Evolutionary conservation across 2,329 filamentous ascomycete genomes (phyloP).

Genomic region (Exutisphaerella laricina): DNA sequence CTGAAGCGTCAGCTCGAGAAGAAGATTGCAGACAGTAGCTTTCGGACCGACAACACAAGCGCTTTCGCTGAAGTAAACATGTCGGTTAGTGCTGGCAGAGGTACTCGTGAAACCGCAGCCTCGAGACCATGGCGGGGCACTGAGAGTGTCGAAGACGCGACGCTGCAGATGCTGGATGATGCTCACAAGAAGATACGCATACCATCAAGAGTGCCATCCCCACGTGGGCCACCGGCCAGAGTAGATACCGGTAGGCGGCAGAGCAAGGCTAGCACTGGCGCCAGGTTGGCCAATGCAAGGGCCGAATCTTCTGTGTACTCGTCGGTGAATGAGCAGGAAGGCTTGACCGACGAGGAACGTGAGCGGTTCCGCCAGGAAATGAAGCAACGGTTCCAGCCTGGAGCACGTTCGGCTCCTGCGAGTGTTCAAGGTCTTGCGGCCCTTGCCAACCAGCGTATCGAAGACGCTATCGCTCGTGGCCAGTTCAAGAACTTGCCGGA

Average conservation of each 20-base stretch:
- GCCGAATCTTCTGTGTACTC: conserved; percentile 54
- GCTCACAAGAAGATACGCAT: conserved; percentile 52
- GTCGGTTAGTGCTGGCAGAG: conserved; percentile 59
- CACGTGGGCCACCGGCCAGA: conserved; percentile 37
- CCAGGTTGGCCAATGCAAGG: conserved; percentile 52
- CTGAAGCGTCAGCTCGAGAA: conserved; percentile 54
- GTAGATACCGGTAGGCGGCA: conserved; percentile 43
- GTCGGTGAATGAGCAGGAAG: conserved; percentile 48
- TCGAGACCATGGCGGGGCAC: conserved; percentile 71
- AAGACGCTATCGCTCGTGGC: conserved; percentile 85
- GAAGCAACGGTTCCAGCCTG: conserved; percentile 72
- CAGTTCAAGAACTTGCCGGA: conserved; percentile 76
- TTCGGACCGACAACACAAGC: conserved; percentile 46
- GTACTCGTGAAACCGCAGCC: conserved; percentile 62
- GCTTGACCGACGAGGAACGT: conserved; percentile 64
- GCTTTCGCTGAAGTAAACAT: conserved; percentile 51
- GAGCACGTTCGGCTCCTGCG: conserved; percentile 66
- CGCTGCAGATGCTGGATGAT: conserved; percentile 70
- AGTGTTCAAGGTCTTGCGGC: conserved; percentile 72
- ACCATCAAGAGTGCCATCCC: conserved; percentile 35
- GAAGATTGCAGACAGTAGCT: conserved; percentile 52
- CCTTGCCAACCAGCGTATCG: conserved; percentile 85
- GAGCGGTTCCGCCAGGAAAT: conserved; percentile 67
- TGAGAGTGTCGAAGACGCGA: conserved; percentile 67
- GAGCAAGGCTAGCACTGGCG: conserved; percentile 37